phyloP scores from a whole-genome alignment of 2,329 filamentous ascomycete genomes.

The Colletotrichum sp. region DNA sequence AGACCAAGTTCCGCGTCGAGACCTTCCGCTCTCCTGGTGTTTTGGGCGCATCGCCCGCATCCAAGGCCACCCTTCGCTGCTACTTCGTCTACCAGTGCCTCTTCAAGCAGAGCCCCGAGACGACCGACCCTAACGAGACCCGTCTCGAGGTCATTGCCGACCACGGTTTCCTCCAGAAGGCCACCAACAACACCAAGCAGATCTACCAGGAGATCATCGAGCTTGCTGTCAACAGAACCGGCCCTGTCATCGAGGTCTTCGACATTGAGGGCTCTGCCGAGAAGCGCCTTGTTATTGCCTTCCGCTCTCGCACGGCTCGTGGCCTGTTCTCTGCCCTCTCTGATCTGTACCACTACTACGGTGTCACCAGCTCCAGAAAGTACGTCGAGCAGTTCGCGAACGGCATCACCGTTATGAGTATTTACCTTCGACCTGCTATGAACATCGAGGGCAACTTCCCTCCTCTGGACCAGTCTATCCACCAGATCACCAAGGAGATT shows the following conservation, averaged over 20 bases:
- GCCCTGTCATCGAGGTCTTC: conserved; percentile 97
- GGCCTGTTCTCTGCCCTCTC: conserved; percentile 95
- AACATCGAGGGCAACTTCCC: conserved; percentile 66
- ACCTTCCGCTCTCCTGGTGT: conserved; percentile 92
- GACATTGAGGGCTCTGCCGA: conserved; percentile 91
- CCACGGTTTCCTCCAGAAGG: conserved; percentile 93
- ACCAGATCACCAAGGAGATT: conserved; percentile 98
- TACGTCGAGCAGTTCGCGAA: conserved; percentile 99
- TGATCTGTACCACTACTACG: conserved; percentile 98
- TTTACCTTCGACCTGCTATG: conserved; percentile 82
- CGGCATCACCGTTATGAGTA: conserved; percentile 94
- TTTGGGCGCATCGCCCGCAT: conserved; percentile 69
- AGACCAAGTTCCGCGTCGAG: conserved; percentile 87
- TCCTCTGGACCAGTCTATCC: conserved; percentile 90
- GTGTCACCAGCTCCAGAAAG: conserved; percentile 93
- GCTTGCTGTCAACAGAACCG: conserved; percentile 81
- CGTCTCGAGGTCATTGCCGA: conserved; percentile 91
- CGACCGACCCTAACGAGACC: conserved; percentile 79
- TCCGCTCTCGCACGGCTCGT: conserved; percentile 89
- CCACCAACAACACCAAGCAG: conserved; percentile 91
- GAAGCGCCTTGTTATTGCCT: conserved; percentile 93
- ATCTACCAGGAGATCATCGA: conserved; percentile 95
- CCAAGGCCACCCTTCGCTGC: conserved; percentile 87
- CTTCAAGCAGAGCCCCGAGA: conserved; percentile 77
- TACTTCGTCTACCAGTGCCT: conserved; percentile 99